A percentile compares a stretch with the other conserved stretches of the same genome.
Conservation (phyloP, 176 grass and related monocot genomes). For the Lolium perenne region DNA sequence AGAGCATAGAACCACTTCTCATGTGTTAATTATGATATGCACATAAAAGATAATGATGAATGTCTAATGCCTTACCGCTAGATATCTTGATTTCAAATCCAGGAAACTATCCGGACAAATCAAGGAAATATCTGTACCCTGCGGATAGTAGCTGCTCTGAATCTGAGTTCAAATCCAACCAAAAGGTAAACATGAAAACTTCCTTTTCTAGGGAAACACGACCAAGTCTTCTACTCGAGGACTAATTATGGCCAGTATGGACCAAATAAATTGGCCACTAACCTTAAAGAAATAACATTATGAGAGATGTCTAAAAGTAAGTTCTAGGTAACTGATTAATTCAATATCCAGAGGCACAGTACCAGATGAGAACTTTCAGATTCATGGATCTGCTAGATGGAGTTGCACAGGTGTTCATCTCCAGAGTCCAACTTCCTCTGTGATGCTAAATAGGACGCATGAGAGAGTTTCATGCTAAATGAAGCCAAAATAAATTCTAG, state of each 20-base stretch:
- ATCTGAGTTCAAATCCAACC: background rate
- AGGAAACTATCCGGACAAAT: background rate
- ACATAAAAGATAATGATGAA: background rate
- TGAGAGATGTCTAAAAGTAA: background rate
- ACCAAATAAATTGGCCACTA: background rate
- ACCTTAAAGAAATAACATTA: background rate
- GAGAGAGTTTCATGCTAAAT: slow-evolving; percentile 4
- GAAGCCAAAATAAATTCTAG: background rate
- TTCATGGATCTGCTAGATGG: slow-evolving; percentile 18
- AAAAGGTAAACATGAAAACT: background rate
- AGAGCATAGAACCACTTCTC: slow-evolving; percentile 7
- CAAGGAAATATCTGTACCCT: background rate
- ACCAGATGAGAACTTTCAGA: slow-evolving; percentile 3
- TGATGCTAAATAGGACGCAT: slow-evolving; percentile 17
- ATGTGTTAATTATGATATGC: background rate
- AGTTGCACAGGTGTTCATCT: background rate
- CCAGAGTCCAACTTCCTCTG: background rate
- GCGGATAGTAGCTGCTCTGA: background rate
- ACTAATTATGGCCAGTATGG: background rate
- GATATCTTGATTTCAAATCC: slow-evolving; percentile 1
- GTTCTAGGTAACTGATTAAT: background rate
- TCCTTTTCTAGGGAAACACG: slow-evolving; percentile 1
- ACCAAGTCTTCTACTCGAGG: background rate
- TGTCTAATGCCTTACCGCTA: background rate
- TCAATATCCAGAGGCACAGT: background rate